Evolutionary conservation across 768 basidiomycete genomes (phyloP).

Genomic region (Mycena indigotica): DNA sequence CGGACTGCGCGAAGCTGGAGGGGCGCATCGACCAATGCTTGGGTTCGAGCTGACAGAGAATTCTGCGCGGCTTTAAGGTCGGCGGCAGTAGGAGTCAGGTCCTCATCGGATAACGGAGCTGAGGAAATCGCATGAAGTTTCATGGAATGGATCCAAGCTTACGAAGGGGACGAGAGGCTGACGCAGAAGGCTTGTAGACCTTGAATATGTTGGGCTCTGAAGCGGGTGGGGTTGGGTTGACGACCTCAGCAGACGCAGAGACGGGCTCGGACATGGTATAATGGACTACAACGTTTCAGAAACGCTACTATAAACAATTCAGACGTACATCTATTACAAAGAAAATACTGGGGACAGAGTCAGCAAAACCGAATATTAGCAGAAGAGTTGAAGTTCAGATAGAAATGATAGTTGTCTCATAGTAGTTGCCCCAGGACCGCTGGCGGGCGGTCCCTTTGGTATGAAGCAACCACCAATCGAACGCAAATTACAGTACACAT

Average conservation of each 20-base stretch:
- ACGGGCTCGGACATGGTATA: constrained; percentile 19
- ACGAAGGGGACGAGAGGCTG: constrained; percentile 35
- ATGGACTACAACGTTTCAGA: constrained; percentile 16
- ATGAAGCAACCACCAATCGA: constrained; percentile 62
- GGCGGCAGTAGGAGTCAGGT: constrained; percentile 69
- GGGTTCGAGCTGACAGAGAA: constrained; percentile 59
- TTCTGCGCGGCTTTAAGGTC: constrained; percentile 73
- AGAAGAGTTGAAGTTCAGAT: constrained; percentile 44
- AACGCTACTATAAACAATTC: constrained; percentile 6
- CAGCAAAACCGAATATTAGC: constrained; percentile 13
- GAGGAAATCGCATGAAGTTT: constrained; percentile 12
- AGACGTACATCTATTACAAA: constrained; percentile 28
- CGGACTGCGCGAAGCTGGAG: constrained; percentile 64
- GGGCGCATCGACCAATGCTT: constrained; percentile 69
- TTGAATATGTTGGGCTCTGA: constrained; percentile 38
- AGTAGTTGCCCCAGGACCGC: constrained; percentile 65
- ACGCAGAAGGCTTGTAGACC: constrained; percentile 48
- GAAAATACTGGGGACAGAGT: constrained; percentile 20
- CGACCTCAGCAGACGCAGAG: constrained; percentile 11
- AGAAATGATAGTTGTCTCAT: constrained; percentile 67
- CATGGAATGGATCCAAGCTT: too few species aligned
- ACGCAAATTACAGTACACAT: constrained; percentile 89
- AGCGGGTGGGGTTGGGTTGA: not conserved
- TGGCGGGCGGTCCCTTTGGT: constrained; percentile 79
- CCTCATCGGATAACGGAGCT: constrained; percentile 68